Percentiles rank a stretch among this genome's conserved stretches.
Conservation (phyloP, 345 rosid species). For the Trapa bicornis region DNA sequence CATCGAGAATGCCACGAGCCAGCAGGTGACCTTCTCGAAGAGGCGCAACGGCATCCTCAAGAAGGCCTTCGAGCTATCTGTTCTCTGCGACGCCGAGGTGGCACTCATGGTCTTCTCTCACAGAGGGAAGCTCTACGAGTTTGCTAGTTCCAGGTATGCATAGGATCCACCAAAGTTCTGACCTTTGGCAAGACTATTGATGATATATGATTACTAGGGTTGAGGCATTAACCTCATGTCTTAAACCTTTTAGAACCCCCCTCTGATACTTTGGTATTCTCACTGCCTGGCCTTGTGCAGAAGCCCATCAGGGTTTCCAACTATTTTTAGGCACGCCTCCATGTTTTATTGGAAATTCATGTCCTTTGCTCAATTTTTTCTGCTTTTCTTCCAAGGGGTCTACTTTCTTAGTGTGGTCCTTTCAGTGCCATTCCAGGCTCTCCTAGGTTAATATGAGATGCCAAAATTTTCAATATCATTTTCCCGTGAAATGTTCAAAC, state of each 20-base stretch:
- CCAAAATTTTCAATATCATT: not conserved
- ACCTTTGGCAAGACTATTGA: no score
- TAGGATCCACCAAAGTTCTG: no score
- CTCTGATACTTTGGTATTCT: not conserved
- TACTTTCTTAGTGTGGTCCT: not conserved
- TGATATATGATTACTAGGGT: no score
- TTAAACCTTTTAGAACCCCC: not conserved
- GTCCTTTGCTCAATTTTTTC: not conserved
- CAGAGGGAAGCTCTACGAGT: conserved; percentile 57
- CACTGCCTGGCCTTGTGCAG: not conserved
- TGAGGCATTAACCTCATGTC: no score
- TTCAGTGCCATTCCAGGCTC: not conserved
- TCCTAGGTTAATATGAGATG: no score
- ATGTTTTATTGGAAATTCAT: not conserved
- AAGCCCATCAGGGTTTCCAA: not conserved
- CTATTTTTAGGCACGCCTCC: not conserved
- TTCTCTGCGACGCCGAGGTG: conserved; percentile 73
- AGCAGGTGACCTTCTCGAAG: conserved; percentile 76
- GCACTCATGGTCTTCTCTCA: conserved; percentile 66
- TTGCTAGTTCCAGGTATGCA: conserved; percentile 43
- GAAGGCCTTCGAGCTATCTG: conserved; percentile 71
- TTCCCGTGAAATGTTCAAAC: not conserved
- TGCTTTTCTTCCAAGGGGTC: not conserved
- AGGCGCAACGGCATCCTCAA: conserved; percentile 61
- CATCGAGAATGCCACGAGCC: conserved; percentile 67